Evolutionary conservation across 164 flowering plant genomes (phyloP).

Genomic region (Chimonanthus salicifolius): DNA sequence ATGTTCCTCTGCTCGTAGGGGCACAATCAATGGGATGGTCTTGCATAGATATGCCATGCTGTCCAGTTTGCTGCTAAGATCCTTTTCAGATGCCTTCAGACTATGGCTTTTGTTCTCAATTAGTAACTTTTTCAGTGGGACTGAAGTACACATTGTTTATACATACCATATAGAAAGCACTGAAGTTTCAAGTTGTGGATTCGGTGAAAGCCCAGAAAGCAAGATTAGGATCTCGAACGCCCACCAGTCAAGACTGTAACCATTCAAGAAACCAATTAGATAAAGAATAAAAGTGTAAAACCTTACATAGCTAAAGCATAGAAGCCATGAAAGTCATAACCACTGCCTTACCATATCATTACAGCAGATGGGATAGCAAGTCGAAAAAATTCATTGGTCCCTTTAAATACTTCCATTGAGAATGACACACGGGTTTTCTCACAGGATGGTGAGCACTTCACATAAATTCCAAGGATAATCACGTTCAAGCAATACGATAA

Average conservation of each 20-base stretch:
- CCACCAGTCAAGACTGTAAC: slow-evolving; percentile 75
- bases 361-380: slow-evolving; percentile 79
- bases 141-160: neutral
- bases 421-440: slow-evolving; percentile 49
- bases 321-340: neutral
- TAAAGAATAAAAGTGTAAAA: neutral
- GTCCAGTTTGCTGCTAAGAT: too few species aligned
- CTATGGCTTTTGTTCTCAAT: too few species aligned
- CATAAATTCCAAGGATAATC: slow-evolving; percentile 29
- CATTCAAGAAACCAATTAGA: slow-evolving; percentile 1
- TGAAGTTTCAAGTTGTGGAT: slow-evolving; percentile 74
- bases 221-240: slow-evolving; percentile 63
- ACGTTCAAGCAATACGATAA: slow-evolving; percentile 48
- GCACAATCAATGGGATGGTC: too few species aligned
- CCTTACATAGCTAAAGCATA: neutral
- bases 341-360: slow-evolving; percentile 63
- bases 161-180: slow-evolving; percentile 70
- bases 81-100: too few species aligned
- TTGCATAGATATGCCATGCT: too few species aligned
- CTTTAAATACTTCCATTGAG: slow-evolving; percentile 53
- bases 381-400: slow-evolving; percentile 50
- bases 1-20: too few species aligned
- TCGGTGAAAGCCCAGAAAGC: slow-evolving; percentile 67
- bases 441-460: slow-evolving; percentile 45
- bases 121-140: too few species aligned